Evolutionary conservation across 164 flowering plant species (phyloP).

Genomic region (Magnolia sinica): DNA sequence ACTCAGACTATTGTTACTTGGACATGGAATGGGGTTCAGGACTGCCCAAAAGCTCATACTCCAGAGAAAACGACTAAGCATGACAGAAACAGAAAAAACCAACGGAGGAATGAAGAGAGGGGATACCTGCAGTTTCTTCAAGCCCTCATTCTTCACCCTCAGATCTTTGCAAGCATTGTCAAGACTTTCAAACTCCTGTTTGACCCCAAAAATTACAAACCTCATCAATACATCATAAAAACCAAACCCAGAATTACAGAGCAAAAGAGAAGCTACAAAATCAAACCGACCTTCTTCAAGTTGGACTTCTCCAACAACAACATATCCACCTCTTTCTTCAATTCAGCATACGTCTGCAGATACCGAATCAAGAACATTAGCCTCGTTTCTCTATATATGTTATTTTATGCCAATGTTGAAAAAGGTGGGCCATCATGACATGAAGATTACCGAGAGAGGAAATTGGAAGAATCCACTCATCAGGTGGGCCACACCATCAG

Average conservation of each 20-base stretch:
- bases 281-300: not conserved
- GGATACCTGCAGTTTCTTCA: not conserved
- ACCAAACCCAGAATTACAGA: not conserved
- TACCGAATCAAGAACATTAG: not conserved
- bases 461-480: not conserved
- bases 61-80: not conserved
- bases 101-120: not conserved
- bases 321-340: not conserved
- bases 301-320: not conserved
- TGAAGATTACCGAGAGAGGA: not conserved
- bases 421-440: no score
- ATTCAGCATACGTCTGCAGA: not conserved
- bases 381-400: not conserved
- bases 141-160: not conserved
- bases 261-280: not conserved
- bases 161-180: not conserved
- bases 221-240: not conserved
- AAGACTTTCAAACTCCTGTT: not conserved
- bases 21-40: not conserved
- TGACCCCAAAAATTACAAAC: not conserved
- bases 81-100: not conserved
- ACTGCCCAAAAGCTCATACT: not conserved
- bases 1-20: not conserved
- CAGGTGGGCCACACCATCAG: no score
- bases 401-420: no score